Base-by-base conservation (phyloP, 2,329 filamentous ascomycete species). In the Lasiodiplodia theobromae region DNA sequence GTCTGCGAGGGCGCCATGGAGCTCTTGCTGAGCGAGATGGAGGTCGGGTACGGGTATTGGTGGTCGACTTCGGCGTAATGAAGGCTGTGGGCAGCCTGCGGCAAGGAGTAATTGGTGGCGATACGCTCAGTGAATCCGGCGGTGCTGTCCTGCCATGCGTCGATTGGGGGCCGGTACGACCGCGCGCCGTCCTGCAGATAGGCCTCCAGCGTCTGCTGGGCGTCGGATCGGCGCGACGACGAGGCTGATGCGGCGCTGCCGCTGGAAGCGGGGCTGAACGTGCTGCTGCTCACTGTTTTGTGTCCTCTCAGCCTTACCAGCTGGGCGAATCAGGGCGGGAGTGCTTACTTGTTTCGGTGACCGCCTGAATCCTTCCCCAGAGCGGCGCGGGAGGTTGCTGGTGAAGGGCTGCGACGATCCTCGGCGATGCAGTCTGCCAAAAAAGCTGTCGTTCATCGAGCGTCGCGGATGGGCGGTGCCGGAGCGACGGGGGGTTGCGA, bases 321-420 rank as follows among this genome's bases (percentile, higher is more conserved):
- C n/a, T 21, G 37, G 38, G 65, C 65, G 65, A 56, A 67, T 49
- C 65, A 38, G 53, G 25, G 52, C 53, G 65, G 53, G 65, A 12
- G 65, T 58, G 65, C 65, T 67, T 67, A 67, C 65, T 67, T 53
- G 64, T 67, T 67, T 56, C 21, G 64, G 64, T 28, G 64, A 67
- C 52, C 64, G 53, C 52, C 65, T 56, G 65, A 58, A 67, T 67
- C 65, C 65, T 67, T 67, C 65, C 44, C 28, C 40, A 66, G 25
- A 21, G 38, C 56, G 47, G 60, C 60, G 60, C 60, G 60, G 60
- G 47, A 18, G 60, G 44, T 64, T 51, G 51, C 60, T 47, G 23
- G 56, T 47, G 56, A 47, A 44, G 56, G 47, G 25, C 58, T 51
- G 58, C 58, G 58, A 63, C 16, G 40, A 49, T 47, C 44, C 8